These are phyloP conservation scores for Vitis rotundifolia DNA, from an alignment of 164 flowering plant genomes.

Conservation along the genomic window DNA sequence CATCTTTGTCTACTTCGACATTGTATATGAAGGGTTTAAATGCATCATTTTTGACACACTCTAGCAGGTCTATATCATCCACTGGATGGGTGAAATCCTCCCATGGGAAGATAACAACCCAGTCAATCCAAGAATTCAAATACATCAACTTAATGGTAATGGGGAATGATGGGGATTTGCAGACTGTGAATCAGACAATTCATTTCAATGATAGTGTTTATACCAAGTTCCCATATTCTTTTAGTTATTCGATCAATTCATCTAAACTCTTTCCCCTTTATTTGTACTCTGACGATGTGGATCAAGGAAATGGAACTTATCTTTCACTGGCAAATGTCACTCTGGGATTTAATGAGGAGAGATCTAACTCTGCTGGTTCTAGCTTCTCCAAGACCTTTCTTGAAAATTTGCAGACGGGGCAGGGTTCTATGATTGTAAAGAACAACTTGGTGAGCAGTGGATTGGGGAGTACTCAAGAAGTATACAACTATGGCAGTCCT, in stretches of 20 bases:
- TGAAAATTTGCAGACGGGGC: constrained; percentile 56
- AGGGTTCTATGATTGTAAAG: constrained; percentile 60
- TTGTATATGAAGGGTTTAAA: constrained; percentile 53
- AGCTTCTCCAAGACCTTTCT: constrained; percentile 33
- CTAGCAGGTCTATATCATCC: constrained; percentile 40
- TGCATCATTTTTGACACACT: constrained; percentile 59
- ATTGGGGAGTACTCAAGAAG: constrained; percentile 63
- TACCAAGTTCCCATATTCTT: constrained; percentile 26
- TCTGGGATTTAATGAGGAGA: constrained; percentile 53
- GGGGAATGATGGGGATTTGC: constrained; percentile 54
- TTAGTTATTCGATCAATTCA: constrained; percentile 17
- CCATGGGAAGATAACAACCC: constrained; percentile 57
- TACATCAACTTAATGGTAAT: constrained; percentile 57
- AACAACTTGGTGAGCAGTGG: constrained; percentile 58
- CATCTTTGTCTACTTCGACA: constrained; percentile 28
- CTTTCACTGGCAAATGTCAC: constrained; percentile 40
- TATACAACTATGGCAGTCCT: constrained; percentile 40
- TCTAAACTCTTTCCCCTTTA: constrained; percentile 42
- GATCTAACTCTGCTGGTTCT: background rate
- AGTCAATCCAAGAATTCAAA: constrained; percentile 40
- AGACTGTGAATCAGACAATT: constrained; percentile 69
- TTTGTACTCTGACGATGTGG: constrained; percentile 33
- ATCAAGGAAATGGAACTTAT: constrained; percentile 41
- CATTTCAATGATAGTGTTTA: constrained; percentile 36
- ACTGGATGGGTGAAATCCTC: constrained; percentile 85